phyloP scores from a whole-genome alignment of 495 filamentous ascomycete genomes.

The Neohortaea acidophila region DNA sequence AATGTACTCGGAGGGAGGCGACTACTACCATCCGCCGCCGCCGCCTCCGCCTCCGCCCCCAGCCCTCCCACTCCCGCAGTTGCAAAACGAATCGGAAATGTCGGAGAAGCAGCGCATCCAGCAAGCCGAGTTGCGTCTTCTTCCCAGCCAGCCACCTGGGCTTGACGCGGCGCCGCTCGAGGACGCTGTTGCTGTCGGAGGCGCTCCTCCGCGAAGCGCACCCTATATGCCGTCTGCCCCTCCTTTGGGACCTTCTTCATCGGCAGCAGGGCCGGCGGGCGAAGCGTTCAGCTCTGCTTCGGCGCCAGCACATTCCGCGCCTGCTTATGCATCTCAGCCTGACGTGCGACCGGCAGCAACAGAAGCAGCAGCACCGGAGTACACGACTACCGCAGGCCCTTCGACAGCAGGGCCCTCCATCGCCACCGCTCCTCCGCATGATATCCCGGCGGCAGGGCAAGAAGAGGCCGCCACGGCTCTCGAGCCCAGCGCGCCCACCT shows the following conservation, averaged over 20 bases:
- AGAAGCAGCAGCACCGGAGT: not conserved
- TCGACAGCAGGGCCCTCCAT: not conserved
- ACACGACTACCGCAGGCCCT: slow-evolving; percentile 6
- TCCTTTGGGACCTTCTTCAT: too few relatives aligned
- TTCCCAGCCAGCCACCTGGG: slow-evolving; percentile 27
- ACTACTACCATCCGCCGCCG: not conserved
- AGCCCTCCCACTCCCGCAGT: slow-evolving; percentile 7
- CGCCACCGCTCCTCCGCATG: not conserved
- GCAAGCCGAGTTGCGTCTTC: slow-evolving; percentile 25
- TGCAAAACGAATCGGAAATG: slow-evolving; percentile 17
- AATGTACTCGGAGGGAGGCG: not conserved
- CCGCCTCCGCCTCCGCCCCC: slow-evolving; percentile 4
- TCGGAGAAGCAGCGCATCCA: slow-evolving; percentile 28
- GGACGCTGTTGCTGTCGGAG: not conserved
- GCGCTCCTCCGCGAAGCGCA: slow-evolving; percentile 16
- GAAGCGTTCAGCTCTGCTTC: too few relatives aligned
- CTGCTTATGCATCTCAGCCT: too few relatives aligned
- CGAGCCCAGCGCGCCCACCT: slow-evolving; percentile 48
- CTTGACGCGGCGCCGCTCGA: not conserved
- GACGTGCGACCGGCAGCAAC: not conserved
- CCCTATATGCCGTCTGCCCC: slow-evolving; percentile 17
- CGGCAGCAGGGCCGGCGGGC: too few relatives aligned
- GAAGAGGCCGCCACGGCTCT: not conserved
- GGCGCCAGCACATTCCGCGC: too few relatives aligned
- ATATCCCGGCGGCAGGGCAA: slow-evolving; percentile 6